Evolutionary conservation across 2,329 filamentous ascomycete genomes (phyloP), one percentile per base, ranked within the genome.

Genomic region (Cercospora sojina): DNA sequence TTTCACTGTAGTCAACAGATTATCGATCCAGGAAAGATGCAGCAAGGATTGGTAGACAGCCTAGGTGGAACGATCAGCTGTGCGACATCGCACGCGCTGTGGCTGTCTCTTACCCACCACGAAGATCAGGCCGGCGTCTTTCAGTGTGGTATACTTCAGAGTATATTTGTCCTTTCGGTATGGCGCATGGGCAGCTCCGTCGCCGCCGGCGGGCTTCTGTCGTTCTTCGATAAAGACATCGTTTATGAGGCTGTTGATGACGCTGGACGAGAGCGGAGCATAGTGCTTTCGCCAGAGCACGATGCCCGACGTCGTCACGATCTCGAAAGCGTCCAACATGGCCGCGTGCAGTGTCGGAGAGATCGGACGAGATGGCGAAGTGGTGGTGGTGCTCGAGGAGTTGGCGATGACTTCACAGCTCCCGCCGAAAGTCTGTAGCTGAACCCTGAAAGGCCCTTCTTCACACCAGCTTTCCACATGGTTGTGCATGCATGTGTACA

Each of bases 151-250:
- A 91, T 94, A 99, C 81, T 95, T 96, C 72, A 99, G 79, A 0
- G 93, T 98, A 77, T 98, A 96, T 72, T 96, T 93, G 73, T 98
- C 95, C 75, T 91, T 91, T 79, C 88, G 92, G 82, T 95, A 99
- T 0, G 89, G 55, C 23, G 64, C 85, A 16, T 91, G 87, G 72
- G 81, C 83, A 16, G 86, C 82, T 61, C 88, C 83, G 64, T 86
- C 83, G 62, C 85, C 83, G 59, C 84, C 84, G 32, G 81, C 81
- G 18, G 83, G 80, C 65, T 88, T 85, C 67, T 87, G 86, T 79
- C 91, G 93, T 83, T 97, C 94, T 81, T 99, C 95, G 76, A 99
- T 97, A 78, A 99, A 97, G 77, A 97, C 92, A 80, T 98, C 93
- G 78, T 90, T 89, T 80, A 99, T 97, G 79, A 99, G 90, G 83